Percentiles rank a stretch among this genome's conserved stretches.
phyloP scores from a whole-genome alignment of 495 filamentous ascomycete species.

The Darksidea phi region DNA sequence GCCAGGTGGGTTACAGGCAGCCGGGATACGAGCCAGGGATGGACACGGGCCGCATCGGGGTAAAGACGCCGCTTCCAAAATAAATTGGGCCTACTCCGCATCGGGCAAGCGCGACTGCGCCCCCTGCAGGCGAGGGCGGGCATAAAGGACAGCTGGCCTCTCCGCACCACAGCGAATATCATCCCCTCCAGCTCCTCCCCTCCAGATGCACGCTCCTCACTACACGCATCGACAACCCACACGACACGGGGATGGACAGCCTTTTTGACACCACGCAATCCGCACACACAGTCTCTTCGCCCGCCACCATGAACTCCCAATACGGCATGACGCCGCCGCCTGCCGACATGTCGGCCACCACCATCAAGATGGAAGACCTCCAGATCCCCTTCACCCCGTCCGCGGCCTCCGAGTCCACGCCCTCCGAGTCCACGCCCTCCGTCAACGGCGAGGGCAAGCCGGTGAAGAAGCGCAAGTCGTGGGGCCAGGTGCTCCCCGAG shows the following conservation, averaged over 20 bases:
- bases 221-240: not conserved
- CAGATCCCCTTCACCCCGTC: conserved; percentile 10
- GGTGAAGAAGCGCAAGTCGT: conserved; percentile 95
- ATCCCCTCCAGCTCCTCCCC: conserved; percentile 15
- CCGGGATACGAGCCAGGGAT: not conserved
- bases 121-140: conserved; percentile 17
- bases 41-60: conserved; percentile 4
- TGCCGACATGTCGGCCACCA: conserved; percentile 15
- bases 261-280: conserved; percentile 1
- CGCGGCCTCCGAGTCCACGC: no score
- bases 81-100: conserved; percentile 21
- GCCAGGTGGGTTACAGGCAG: not conserved
- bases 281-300: conserved; percentile 8
- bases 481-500: conserved; percentile 94
- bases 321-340: conserved; percentile 17
- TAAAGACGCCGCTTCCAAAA: conserved; percentile 30
- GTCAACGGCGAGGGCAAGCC: conserved; percentile 51
- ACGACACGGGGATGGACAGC: conserved; percentile 14
- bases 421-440: not conserved
- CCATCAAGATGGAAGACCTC: conserved; percentile 39
- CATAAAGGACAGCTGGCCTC: conserved; percentile 29
- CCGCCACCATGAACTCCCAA: conserved; percentile 18
- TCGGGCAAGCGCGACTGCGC: conserved; percentile 8
- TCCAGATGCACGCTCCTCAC: conserved; percentile 28
- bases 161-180: not conserved